Evolutionary conservation across 441 rosid species (phyloP).

Genomic region (Eruca vesicaria): DNA sequence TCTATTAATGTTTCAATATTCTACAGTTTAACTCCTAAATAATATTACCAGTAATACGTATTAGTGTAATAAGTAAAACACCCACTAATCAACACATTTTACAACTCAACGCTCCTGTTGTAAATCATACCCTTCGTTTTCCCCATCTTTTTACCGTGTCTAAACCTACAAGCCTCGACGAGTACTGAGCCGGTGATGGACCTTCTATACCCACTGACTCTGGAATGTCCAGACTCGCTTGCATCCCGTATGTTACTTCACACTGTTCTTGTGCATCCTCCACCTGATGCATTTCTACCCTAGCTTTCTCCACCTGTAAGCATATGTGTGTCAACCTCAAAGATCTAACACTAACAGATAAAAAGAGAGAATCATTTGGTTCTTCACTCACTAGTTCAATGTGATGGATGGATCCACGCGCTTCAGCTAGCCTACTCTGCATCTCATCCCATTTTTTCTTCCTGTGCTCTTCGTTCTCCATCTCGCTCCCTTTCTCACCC

Average conservation of each 20-base stretch:
- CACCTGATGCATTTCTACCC: slow-evolving; percentile 51
- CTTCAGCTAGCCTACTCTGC: slow-evolving; percentile 81
- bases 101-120: not conserved
- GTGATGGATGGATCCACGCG: slow-evolving; percentile 82
- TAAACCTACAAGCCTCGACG: slow-evolving; percentile 63
- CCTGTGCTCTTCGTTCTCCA: slow-evolving; percentile 87
- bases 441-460: slow-evolving; percentile 71
- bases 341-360: not conserved
- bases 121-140: slow-evolving; percentile 51
- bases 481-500: slow-evolving; percentile 80
- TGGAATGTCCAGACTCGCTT: slow-evolving; percentile 77
- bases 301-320: slow-evolving; percentile 66
- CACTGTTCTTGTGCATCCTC: slow-evolving; percentile 51
- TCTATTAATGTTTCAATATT: not conserved
- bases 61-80: not conserved
- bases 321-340: not conserved
- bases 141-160: slow-evolving; percentile 67
- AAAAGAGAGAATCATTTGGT: not conserved
- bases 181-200: slow-evolving; percentile 48
- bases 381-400: slow-evolving; percentile 73
- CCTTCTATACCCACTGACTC: slow-evolving; percentile 77
- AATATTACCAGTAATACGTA: not conserved
- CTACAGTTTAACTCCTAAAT: not conserved
- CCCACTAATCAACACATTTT: not conserved
- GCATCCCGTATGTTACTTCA: slow-evolving; percentile 37